These are phyloP conservation scores for Thraustochytrium sp. DNA, from an alignment of 352 stramenopile genomes.

Conservation along the genomic window DNA sequence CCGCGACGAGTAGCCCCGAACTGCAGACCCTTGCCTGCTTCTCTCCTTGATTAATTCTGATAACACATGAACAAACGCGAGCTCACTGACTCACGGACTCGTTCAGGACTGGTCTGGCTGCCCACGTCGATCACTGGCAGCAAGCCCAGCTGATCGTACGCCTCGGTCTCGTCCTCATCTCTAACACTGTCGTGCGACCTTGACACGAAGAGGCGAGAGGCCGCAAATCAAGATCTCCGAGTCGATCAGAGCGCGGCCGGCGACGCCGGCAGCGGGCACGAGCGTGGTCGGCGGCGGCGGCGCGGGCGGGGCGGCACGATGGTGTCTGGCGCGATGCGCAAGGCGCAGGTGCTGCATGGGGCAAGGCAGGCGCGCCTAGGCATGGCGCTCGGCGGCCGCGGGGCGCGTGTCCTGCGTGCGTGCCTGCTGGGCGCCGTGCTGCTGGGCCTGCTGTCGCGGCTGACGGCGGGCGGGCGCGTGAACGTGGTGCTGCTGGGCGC, in stretches of 20 bases:
- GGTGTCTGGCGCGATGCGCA: not conserved
- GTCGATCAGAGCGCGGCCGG: too few species aligned
- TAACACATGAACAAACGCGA: not conserved
- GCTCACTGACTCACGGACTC: not conserved
- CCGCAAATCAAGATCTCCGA: too few species aligned
- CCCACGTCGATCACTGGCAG: too few species aligned
- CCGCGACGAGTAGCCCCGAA: not conserved
- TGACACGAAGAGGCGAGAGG: too few species aligned
- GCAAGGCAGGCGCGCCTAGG: not conserved
- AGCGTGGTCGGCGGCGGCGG: too few species aligned
- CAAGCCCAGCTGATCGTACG: not conserved
- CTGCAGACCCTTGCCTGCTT: not conserved
- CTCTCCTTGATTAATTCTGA: not conserved
- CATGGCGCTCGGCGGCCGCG: not conserved
- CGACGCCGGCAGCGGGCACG: too few species aligned
- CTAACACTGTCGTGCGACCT: too few species aligned
- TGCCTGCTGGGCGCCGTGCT: not conserved
- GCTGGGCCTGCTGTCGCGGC: not conserved
- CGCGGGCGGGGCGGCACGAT: too few species aligned
- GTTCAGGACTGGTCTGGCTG: not conserved
- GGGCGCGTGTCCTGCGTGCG: not conserved
- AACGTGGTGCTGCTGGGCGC: conserved; percentile 60
- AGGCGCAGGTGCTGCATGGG: not conserved
- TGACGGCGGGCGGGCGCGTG: not conserved
- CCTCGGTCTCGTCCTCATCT: not conserved